phyloP scores from a whole-genome alignment of 352 stramenopile species.

The Phytophthora megakarya region DNA sequence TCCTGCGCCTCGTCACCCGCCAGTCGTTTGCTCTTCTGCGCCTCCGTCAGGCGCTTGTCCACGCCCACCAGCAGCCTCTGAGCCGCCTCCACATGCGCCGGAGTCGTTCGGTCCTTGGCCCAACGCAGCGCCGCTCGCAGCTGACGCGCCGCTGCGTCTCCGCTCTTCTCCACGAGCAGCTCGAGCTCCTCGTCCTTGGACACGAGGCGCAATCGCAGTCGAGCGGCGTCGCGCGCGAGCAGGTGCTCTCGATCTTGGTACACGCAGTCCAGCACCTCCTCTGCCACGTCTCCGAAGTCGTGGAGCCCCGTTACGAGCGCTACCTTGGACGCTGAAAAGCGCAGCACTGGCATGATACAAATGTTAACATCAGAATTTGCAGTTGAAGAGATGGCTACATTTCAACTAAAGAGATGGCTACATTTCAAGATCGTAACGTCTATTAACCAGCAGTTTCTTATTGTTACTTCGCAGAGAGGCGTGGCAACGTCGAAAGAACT shows the following conservation, averaged over 20 bases:
- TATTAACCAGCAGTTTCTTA: too few species aligned
- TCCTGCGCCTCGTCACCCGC: conserved; percentile 41
- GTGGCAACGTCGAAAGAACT: conserved; percentile 33
- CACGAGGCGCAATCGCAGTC: conserved; percentile 52
- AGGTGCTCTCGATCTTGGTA: conserved; percentile 71
- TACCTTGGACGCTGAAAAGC: conserved; percentile 75
- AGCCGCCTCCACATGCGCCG: conserved; percentile 36
- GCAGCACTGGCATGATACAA: conserved; percentile 41
- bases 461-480: too few species aligned
- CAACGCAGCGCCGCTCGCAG: conserved; percentile 58
- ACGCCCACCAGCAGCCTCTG: conserved; percentile 46
- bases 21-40: conserved; percentile 51
- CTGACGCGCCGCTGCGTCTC: conserved; percentile 37
- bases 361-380: conserved; percentile 3
- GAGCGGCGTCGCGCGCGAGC: conserved; percentile 48
- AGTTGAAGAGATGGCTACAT: conserved; percentile 3
- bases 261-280: conserved; percentile 52
- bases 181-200: conserved; percentile 66
- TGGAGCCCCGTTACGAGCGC: conserved; percentile 72
- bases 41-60: conserved; percentile 46
- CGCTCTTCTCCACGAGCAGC: conserved; percentile 56
- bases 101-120: conserved; percentile 37
- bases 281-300: conserved; percentile 63
- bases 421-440: too few species aligned
- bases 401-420: conserved; percentile 35